These are phyloP conservation scores for Euphorbia neoarborescens DNA, from an alignment of 441 rosid genomes.

Conservation along the genomic window DNA sequence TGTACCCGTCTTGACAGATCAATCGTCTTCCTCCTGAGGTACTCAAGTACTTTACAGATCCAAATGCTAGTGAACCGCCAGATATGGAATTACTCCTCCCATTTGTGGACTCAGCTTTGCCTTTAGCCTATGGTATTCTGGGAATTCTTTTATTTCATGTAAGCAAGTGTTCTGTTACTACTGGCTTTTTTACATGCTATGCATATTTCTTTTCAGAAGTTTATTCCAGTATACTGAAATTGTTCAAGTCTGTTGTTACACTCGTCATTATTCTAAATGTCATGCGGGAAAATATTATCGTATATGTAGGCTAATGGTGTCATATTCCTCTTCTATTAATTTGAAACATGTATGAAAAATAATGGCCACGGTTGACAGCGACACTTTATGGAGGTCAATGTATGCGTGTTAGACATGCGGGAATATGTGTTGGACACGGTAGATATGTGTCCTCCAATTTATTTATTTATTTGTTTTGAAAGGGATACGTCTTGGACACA, in stretches of 20 bases:
- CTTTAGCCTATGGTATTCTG: conserved; percentile 84
- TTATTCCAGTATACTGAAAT: not conserved
- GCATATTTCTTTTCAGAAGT: not conserved
- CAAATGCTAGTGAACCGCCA: conserved; percentile 75
- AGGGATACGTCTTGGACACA: too few relatives aligned
- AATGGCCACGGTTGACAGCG: not conserved
- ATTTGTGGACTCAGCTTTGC: conserved; percentile 86
- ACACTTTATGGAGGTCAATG: too few relatives aligned
- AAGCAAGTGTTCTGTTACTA: conserved; percentile 23
- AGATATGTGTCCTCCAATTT: too few relatives aligned
- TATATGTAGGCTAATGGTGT: not conserved
- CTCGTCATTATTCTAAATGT: not conserved
- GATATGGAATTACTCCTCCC: conserved; percentile 82
- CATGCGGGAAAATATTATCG: not conserved
- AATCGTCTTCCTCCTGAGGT: conserved; percentile 92
- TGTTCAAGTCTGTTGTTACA: not conserved
- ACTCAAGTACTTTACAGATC: conserved; percentile 85
- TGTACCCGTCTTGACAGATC: conserved; percentile 39
- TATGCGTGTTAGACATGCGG: too few relatives aligned
- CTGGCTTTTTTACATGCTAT: not conserved
- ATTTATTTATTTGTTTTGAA: too few relatives aligned
- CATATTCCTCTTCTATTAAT: not conserved
- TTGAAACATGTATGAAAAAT: not conserved
- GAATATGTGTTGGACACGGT: too few relatives aligned
- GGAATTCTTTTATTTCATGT: conserved; percentile 88